A percentile compares a stretch with the other conserved stretches of the same genome.
Conservation (phyloP, 2,329 filamentous ascomycete genomes). For the Hysterium pulicare region DNA sequence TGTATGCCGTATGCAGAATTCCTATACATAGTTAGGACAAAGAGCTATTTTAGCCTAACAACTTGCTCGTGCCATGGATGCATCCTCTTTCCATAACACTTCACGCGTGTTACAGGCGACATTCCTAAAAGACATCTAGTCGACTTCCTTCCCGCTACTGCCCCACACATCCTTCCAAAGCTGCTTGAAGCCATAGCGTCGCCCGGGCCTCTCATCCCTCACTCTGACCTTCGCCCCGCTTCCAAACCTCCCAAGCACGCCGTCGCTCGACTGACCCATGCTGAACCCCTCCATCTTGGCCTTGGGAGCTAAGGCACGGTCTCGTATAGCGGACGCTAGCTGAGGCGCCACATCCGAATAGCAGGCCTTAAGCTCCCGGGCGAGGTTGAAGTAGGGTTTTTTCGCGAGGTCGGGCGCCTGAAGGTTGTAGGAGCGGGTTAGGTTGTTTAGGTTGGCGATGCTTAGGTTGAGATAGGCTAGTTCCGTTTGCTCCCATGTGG, state of each 20-base stretch:
- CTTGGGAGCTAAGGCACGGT: slow-evolving; percentile 56
- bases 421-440: slow-evolving; percentile 87
- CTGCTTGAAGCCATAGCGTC: slow-evolving; percentile 78
- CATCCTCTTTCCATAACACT: no score
- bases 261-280: slow-evolving; percentile 29
- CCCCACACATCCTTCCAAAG: slow-evolving; percentile 81
- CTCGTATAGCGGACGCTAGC: slow-evolving; percentile 68
- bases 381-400: slow-evolving; percentile 84
- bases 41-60: no score
- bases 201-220: slow-evolving; percentile 68
- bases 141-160: slow-evolving; percentile 10
- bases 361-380: slow-evolving; percentile 76
- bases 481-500: slow-evolving; percentile 71
- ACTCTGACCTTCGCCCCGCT: slow-evolving; percentile 55
- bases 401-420: slow-evolving; percentile 90
- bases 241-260: slow-evolving; percentile 38
- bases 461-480: slow-evolving; percentile 71
- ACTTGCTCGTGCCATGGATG: no score
- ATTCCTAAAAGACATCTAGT: neutral
- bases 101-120: no score
- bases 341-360: slow-evolving; percentile 82
- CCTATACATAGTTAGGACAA: no score
- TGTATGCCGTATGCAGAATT: no score
- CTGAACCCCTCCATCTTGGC: neutral
- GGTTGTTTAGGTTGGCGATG: slow-evolving; percentile 71